Percentiles rank a stretch among this genome's conserved stretches.
phyloP scores from a whole-genome alignment of 768 basidiomycete genomes.

The Lactarius trivialis region DNA sequence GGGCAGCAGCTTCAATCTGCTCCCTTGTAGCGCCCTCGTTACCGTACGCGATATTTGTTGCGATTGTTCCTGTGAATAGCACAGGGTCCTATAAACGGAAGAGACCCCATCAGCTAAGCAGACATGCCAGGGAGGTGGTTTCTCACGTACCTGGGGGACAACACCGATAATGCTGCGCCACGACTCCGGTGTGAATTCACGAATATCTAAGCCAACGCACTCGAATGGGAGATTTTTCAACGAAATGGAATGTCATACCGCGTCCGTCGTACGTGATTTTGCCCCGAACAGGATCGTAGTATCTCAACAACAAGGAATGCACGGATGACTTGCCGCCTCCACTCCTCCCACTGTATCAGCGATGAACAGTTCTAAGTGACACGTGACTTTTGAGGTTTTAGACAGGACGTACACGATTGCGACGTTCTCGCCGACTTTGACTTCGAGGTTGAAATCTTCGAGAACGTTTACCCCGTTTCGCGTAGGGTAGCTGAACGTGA shows the following conservation, averaged over 20 bases:
- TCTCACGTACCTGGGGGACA: slow-evolving; percentile 65
- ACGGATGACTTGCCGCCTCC: slow-evolving; percentile 93
- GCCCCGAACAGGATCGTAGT: slow-evolving; percentile 84
- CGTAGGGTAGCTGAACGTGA: slow-evolving; percentile 87
- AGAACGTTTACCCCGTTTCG: slow-evolving; percentile 75
- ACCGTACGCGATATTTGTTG: slow-evolving; percentile 91
- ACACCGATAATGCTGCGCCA: slow-evolving; percentile 89
- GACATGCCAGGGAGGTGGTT: background rate
- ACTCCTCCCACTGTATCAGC: slow-evolving; percentile 64
- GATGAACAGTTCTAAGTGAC: background rate
- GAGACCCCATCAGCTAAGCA: background rate
- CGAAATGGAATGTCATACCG: slow-evolving; percentile 41
- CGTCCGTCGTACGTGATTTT: slow-evolving; percentile 80
- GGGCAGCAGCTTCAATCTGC: slow-evolving; percentile 82
- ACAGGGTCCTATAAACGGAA: slow-evolving; percentile 54
- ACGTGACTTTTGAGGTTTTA: background rate
- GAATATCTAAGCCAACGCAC: slow-evolving; percentile 53
- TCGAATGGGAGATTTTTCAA: background rate
- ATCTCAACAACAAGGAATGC: slow-evolving; percentile 78
- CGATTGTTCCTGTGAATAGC: slow-evolving; percentile 88
- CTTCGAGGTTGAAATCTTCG: slow-evolving; percentile 73
- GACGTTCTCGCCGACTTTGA: slow-evolving; percentile 80
- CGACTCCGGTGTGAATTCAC: slow-evolving; percentile 74
- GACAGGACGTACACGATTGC: slow-evolving; percentile 78
- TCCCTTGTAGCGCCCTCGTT: slow-evolving; percentile 65